Conservation (phyloP, 2,329 filamentous ascomycete genomes). For the Didymellaceae sp. region DNA sequence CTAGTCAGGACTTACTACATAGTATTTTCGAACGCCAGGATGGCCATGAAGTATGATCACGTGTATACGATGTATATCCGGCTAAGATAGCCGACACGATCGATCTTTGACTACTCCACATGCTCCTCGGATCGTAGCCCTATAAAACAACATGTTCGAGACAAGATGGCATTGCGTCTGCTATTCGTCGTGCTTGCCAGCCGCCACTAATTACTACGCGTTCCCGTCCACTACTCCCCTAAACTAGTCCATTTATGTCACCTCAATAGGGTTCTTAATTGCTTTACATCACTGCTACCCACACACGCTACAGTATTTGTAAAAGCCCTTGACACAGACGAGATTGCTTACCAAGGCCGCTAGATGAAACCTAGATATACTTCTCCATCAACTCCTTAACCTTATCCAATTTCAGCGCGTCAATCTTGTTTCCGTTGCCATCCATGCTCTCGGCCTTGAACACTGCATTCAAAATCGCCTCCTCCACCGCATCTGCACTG, state of each 20-base stretch:
- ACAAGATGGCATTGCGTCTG: background rate
- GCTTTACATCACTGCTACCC: too few species aligned
- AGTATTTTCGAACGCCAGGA: too few species aligned
- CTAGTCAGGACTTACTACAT: too few species aligned
- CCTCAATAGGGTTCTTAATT: too few species aligned
- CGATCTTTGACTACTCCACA: background rate
- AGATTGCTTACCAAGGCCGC: background rate
- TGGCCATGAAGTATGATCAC: too few species aligned
- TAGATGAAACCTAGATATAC: constrained; percentile 39
- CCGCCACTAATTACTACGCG: too few species aligned
- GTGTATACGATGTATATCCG: too few species aligned
- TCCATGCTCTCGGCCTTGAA: constrained; percentile 67
- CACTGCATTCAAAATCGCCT: constrained; percentile 70
- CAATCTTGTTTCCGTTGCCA: constrained; percentile 57
- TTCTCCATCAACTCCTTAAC: constrained; percentile 48
- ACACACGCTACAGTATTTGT: too few species aligned
- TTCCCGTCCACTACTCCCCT: too few species aligned
- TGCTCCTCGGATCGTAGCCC: background rate
- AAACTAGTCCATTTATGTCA: too few species aligned
- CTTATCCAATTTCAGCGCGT: constrained; percentile 43
- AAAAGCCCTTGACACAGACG: too few species aligned
- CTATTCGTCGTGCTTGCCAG: background rate
- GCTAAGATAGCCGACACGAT: too few species aligned
- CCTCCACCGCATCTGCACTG: constrained; percentile 67
- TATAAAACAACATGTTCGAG: background rate